Base-by-base conservation (phyloP, 352 stramenopile genomes). In the Phytopythium cucurbitacearum region DNA sequence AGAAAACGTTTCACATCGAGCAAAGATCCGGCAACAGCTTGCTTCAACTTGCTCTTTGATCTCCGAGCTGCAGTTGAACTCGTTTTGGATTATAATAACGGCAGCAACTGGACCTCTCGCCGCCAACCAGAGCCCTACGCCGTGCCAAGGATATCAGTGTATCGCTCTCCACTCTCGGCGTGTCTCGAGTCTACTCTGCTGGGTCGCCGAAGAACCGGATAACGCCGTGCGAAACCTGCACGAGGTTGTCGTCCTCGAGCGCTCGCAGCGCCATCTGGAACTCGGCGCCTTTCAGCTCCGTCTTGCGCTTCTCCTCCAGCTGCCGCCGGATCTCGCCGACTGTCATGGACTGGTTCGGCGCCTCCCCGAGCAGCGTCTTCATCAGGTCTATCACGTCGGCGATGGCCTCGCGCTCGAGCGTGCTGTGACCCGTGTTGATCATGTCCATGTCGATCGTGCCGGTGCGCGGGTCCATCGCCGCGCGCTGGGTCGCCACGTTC, bases 361-460 rank as follows among this genome's bases (percentile, higher is more conserved):
- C 67, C 28, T 84, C 76, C 40, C 60, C 59, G 16, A 94, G 56
- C 48, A 87, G 69, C 28, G 65, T 55, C 55, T 89, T 89, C 34
- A 94, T 68, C 1, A 49, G 46, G 4, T 77, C 57, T 13, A 91
- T 69, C 11, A 92, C 61, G 48, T 80, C 70, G 5, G 64, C 65
- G 9, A 91, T 66, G 5, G 79, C 71, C 53, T 98, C 83, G 13
- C 94, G 85, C 64, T 98, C 95, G 7, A 89, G 71, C 38, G 85
- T 87, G 52, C 83, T 95, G 59, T 95, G 79, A 16, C 95, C 96
- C 5, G 95, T 99, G 48, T 96, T 96, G 67, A 99, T 98, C 91
- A 98, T 98, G 68, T 99, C 97, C 97, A 99, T 99, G 71, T 99
- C 97, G 65, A 99, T 99, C n/a, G 91, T 94, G 37, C 97, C 97